Evolutionary conservation across 176 grass and related monocot genomes (phyloP), one percentile per base, ranked within the genome.

Genomic region (Carex littledalei): DNA sequence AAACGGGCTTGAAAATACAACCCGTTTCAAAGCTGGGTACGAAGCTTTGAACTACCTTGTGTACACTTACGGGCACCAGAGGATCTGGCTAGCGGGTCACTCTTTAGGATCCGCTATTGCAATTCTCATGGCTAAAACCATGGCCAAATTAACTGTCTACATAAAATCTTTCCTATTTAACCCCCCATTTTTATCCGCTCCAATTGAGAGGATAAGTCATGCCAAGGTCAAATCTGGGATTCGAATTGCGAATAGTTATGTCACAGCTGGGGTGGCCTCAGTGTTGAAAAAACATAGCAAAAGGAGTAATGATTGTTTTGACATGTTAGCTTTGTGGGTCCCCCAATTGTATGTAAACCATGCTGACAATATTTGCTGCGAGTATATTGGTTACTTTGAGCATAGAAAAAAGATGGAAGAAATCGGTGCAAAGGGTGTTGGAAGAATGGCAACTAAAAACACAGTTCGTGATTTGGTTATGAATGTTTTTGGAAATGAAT

Each of bases 151-250:
- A 32, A 85, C 68, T 43, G 85, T 68, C 55, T 10, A 72, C 18
- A 69, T 97, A n/a, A 70, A 89, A 65, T 84, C 90, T 35, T 97
- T 94, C 81, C 90, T 97, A 63, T 97, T 97, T 82, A 92, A 97
- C 56, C 88, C 92, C 31, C 92, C 91, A 61, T 94, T 89, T 87
- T 8, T 89, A 56, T 88, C 90, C 5, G 83, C 57, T 16, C 88
- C 88, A 2, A 74, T 97, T 65, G 94, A 97, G 85, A 81, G n/a
- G 82, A 97, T 97, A 88, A 82, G 39, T 29, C 67, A 86, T 64
- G 10, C n/a, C 81, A 85, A 68, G 79, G 73, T 97, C 56, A 89
- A 79, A 86, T 37, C 86, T 45, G 86, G 88, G 53, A 53, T 97
- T 81, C 86, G 88, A 80, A 88, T 97, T 56, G 86, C 86, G 10